These are phyloP conservation scores for Lodderomyces metapsilosis DNA, from an alignment of 1,139 yeast genomes.

Conservation along the genomic window DNA sequence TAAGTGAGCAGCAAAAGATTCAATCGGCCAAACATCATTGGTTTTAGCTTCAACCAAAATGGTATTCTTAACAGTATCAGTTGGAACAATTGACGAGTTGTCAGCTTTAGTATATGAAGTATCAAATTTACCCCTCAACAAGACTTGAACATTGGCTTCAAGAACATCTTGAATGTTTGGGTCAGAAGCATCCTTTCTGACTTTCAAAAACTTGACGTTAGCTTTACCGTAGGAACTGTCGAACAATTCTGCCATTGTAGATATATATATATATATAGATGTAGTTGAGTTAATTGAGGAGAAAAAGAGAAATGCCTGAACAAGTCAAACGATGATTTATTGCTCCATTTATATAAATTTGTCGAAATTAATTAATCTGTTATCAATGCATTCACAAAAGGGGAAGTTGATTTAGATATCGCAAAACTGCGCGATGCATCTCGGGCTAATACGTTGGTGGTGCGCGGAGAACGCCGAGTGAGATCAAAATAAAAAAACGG, in stretches of 20 bases:
- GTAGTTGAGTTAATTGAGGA: background rate
- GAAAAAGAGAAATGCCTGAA: background rate
- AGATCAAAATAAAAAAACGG: background rate
- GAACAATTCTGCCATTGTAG: constrained; percentile 22
- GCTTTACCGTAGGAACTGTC: constrained; percentile 82
- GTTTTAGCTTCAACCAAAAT: constrained; percentile 78
- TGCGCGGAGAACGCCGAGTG: constrained; percentile 2
- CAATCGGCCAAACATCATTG: constrained; percentile 84
- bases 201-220: constrained; percentile 87
- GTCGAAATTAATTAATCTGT: background rate
- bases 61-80: constrained; percentile 92
- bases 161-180: constrained; percentile 74
- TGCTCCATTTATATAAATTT: background rate
- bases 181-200: constrained; percentile 69
- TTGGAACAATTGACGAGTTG: constrained; percentile 85
- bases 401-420: background rate
- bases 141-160: constrained; percentile 77
- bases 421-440: constrained; percentile 1
- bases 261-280: background rate
- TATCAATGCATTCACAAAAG: background rate
- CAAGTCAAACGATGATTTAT: background rate
- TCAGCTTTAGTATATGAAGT: constrained; percentile 83
- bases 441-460: constrained; percentile 1
- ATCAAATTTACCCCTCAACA: constrained; percentile 77
- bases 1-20: constrained; percentile 81